Percentiles rank a stretch among this genome's conserved stretches.
These are phyloP conservation scores for Trichophyton schoenleinii DNA, from an alignment of 2,329 filamentous ascomycete species.

Conservation along the genomic window DNA sequence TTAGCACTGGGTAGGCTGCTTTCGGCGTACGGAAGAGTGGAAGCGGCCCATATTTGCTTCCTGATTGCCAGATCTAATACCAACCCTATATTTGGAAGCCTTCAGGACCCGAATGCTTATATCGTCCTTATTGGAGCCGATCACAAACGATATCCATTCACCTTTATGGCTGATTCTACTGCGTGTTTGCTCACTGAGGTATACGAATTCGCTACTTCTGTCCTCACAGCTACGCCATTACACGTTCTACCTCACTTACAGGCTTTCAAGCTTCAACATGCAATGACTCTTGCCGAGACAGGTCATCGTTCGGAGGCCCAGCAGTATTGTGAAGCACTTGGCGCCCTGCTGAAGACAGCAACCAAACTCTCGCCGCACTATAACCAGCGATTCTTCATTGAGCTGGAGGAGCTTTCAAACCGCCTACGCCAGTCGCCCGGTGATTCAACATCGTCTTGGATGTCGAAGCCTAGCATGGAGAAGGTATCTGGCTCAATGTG, in stretches of 20 bases:
- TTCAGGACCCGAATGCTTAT: constrained; percentile 65
- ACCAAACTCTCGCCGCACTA: constrained; percentile 82
- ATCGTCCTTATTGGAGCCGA: constrained; percentile 80
- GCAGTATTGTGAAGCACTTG: constrained; percentile 81
- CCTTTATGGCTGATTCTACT: constrained; percentile 69
- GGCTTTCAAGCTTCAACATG: constrained; percentile 83
- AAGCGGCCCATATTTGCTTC: constrained; percentile 90
- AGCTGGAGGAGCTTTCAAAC: constrained; percentile 71
- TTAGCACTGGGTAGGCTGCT: constrained; percentile 70
- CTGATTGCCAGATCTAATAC: constrained; percentile 57
- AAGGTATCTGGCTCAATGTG: constrained; percentile 86
- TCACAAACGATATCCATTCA: constrained; percentile 56
- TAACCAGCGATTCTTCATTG: constrained; percentile 57
- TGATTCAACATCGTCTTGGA: constrained; percentile 73
- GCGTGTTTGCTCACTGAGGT: constrained; percentile 89
- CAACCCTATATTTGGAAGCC: constrained; percentile 58
- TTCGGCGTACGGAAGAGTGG: constrained; percentile 70
- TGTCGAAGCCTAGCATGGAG: constrained; percentile 88
- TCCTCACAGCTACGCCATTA: constrained; percentile 47
- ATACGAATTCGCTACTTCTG: constrained; percentile 76
- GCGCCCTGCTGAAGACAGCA: constrained; percentile 60
- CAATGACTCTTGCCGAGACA: constrained; percentile 68
- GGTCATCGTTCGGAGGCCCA: constrained; percentile 73
- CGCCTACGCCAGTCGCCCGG: constrained; percentile 76
- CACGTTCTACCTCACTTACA: constrained; percentile 67